Percentiles rank a stretch among this genome's conserved stretches.
Conservation (phyloP, 441 rosid species). For the Croton setiger region DNA sequence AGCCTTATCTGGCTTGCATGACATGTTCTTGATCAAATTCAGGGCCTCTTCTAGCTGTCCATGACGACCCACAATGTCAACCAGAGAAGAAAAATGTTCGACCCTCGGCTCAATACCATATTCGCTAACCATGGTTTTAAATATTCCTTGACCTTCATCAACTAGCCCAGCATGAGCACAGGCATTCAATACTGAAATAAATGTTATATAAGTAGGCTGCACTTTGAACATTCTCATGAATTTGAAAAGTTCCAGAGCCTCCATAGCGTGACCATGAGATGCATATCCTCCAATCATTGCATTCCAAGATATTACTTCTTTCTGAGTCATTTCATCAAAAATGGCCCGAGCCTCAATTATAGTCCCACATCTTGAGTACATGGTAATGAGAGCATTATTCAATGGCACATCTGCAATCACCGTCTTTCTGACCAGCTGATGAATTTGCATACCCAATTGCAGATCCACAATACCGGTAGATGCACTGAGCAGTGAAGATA, state of each 20-base stretch:
- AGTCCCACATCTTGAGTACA: constrained; percentile 64
- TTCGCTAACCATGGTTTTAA: constrained; percentile 45
- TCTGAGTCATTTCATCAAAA: constrained; percentile 43
- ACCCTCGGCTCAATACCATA: constrained; percentile 45
- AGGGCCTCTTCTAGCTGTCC: constrained; percentile 56
- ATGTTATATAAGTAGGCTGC: constrained; percentile 55
- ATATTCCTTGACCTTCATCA: constrained; percentile 46
- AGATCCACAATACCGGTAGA: constrained; percentile 58
- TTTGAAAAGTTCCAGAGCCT: constrained; percentile 50
- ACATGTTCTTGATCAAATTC: constrained; percentile 48
- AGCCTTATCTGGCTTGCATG: constrained; percentile 51
- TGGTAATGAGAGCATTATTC: constrained; percentile 59
- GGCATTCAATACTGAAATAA: constrained; percentile 54
- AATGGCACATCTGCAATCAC: constrained; percentile 52
- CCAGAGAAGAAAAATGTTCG: constrained; percentile 58
- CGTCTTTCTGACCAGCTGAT: constrained; percentile 49
- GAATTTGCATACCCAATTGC: constrained; percentile 60
- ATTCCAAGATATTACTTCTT: constrained; percentile 67
- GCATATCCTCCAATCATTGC: constrained; percentile 78
- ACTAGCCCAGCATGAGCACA: constrained; percentile 65
- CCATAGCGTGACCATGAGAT: constrained; percentile 50
- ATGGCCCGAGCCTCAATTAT: constrained; percentile 40
- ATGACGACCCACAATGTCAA: constrained; percentile 46
- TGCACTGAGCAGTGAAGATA: constrained; percentile 51
- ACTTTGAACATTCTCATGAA: constrained; percentile 43